phyloP scores from a whole-genome alignment of 306 rosid species.

The Alnus rubra region DNA sequence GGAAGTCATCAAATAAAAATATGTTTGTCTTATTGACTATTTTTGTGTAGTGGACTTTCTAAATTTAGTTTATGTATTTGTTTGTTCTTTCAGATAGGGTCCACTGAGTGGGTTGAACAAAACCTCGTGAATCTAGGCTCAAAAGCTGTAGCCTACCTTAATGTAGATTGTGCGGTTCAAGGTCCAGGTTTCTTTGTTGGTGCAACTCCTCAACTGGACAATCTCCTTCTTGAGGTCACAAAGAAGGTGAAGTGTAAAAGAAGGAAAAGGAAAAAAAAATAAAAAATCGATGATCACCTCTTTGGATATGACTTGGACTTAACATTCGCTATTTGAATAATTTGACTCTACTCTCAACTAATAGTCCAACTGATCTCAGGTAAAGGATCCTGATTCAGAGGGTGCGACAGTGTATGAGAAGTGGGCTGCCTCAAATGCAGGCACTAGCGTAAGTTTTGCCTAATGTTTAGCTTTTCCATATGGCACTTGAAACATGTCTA shows the following conservation, averaged over 20 bases:
- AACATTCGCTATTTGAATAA: conserved; percentile 16
- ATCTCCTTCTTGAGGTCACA: conserved; percentile 70
- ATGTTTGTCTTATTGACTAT: conserved; percentile 18
- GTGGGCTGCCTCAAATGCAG: conserved; percentile 49
- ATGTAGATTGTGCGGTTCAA: conserved; percentile 96
- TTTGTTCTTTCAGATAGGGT: conserved; percentile 69
- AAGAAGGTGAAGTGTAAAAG: conserved; percentile 48
- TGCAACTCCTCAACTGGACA: conserved; percentile 93
- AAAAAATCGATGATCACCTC: not conserved
- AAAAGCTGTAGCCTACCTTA: conserved; percentile 87
- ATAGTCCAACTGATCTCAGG: conserved; percentile 51
- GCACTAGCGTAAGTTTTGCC: conserved; percentile 47
- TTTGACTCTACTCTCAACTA: conserved; percentile 18
- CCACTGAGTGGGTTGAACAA: conserved; percentile 98
- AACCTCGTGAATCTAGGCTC: conserved; percentile 76
- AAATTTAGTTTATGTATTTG: conserved; percentile 24
- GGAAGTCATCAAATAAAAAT: conserved; percentile 14
- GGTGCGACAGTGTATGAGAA: conserved; percentile 52
- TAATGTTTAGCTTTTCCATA: conserved; percentile 5
- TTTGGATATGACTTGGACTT: not conserved
- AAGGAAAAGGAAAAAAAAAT: not conserved
- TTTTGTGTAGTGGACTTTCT: conserved; percentile 25
- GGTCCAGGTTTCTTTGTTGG: conserved; percentile 85
- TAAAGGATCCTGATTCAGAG: conserved; percentile 78
- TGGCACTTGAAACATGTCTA: not conserved